Percentiles rank a stretch among this genome's conserved stretches.
These are phyloP conservation scores for Aulographum hederae DNA, from an alignment of 2,329 filamentous ascomycete genomes.

Conservation along the genomic window DNA sequence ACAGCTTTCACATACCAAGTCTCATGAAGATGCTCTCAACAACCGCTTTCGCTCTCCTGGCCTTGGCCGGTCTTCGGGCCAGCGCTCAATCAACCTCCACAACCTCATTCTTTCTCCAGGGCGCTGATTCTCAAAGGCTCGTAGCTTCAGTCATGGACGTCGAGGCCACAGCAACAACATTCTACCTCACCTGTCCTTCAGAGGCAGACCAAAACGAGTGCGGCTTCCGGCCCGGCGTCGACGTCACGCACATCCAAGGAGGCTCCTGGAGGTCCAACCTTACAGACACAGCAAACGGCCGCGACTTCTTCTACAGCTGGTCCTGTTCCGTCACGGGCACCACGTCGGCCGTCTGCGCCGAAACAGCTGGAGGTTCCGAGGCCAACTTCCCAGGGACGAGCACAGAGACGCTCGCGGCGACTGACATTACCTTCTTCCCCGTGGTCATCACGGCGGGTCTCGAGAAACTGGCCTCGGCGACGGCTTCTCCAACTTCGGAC, in stretches of 20 bases:
- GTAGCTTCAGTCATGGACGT: constrained; percentile 5
- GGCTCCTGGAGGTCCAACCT: background rate
- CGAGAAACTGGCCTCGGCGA: constrained; percentile 8
- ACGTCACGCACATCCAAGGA: constrained; percentile 2
- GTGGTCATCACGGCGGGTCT: constrained; percentile 6
- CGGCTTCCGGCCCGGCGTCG: too few relatives aligned
- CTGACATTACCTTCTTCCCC: constrained; percentile 3
- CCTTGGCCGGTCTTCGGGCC: background rate
- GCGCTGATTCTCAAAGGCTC: constrained; percentile 3
- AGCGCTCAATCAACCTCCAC: too few relatives aligned
- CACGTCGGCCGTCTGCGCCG: constrained; percentile 8
- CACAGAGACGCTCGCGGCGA: constrained; percentile 7
- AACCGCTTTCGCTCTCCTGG: background rate
- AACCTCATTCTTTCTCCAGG: constrained; percentile 2
- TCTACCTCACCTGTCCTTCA: constrained; percentile 4
- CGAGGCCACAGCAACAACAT: constrained; percentile 2
- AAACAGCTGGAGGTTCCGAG: constrained; percentile 9
- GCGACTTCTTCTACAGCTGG: constrained; percentile 9
- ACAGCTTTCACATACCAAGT: too few relatives aligned
- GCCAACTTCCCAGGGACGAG: constrained; percentile 11
- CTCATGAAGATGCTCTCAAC: background rate
- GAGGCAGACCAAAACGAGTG: constrained; percentile 4
- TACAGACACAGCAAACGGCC: background rate
- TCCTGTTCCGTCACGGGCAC: constrained; percentile 8
- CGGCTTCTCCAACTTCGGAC: constrained; percentile 2